Base-by-base conservation (phyloP, 139 green algal species). In the Chlorella sp. region DNA sequence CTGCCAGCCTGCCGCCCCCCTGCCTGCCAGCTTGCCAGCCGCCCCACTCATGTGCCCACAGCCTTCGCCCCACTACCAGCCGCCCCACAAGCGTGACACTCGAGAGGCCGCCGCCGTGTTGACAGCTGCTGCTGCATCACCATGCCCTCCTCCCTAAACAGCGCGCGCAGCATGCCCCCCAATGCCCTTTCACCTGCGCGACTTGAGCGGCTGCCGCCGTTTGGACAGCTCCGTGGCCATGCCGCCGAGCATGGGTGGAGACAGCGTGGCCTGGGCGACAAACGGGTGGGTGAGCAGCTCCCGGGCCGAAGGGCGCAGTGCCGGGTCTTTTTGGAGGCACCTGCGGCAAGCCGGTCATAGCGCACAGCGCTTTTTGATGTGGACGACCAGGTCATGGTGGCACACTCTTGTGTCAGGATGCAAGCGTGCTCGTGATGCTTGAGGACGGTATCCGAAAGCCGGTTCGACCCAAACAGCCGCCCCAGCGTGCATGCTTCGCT, bases 271-370 rank as follows among this genome's bases (percentile, higher is more conserved):
- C 26, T 1, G 2, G 5, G 75, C 75, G 32, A 88, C 69, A 49
- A 84, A 84, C 26, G 80, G 83, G 33, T 81, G 76, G 33, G 59
- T 27, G 60, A 85, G 77, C 74, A 82, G 74, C 27, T 85, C 74
- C 22, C 33, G 29, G 3, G 77, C 74, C 27, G 83, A 69, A 0
- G 77, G 80, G 20, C 72, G 77, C 20, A 24, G 31, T 0, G 26
- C 59, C 2, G 71, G 70, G 23, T 83, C 77, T 49, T 79, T 82
- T 31, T 71, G 55, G 62, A 79, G 34, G 59, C 72, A 74, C 22
- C 34, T 35, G 31, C 68, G 23, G 30, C 62, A 64, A n/a, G n/a
- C n/a, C n/a, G n/a, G n/a, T n/a, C n/a, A n/a, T n/a, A n/a, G n/a
- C n/a, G n/a, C n/a, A n/a, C n/a, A n/a, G n/a, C n/a, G n/a, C n/a